Base-by-base conservation (phyloP, 164 flowering plant genomes). In the Sedum album region DNA sequence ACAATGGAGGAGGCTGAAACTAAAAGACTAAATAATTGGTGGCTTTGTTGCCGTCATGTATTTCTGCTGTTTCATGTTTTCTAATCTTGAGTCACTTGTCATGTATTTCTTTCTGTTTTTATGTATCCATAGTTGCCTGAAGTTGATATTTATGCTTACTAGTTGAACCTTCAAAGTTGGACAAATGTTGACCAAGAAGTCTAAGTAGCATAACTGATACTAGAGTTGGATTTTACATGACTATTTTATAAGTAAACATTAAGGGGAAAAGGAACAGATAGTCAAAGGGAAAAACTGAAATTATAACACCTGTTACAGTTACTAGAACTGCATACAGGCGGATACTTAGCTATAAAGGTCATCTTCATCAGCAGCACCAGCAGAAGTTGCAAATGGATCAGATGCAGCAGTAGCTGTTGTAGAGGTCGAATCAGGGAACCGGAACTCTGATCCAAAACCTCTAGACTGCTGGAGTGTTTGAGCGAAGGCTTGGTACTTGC, bases 401-500 rank as follows among this genome's bases (percentile, higher is more conserved):
- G 68, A 20, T 14, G 48, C 48, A 25, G 33, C 68, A 39, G 51
- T n/a, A 23, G 68, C 31, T 30, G 51, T 48, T 17, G 55, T 10
- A 66, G 57, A 35, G 55, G 55, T 66, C 20, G 68, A 42, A 10
- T 66, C 69, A 0, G 69, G 33, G 57, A 66, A 66, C 5, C 57
- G 36, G 57, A 66, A 66, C 57, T 66, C 69, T 1, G 69, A 14
- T 66, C 69, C 69, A 35, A 66, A 66, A 44, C 69, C 69, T 66
- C 69, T 66, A 5, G 69, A 66, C 38, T 66, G 69, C 57, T 66
- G 69, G 5, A 66, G 51, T 66, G 68, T 66, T 9, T 48, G 36
- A 42, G 68, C 68, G 30, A 67, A 67, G 11, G 69, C 60, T 55
- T 67, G 69, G 41, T 67, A 67, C 38, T 67, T 67, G 60, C 69